A percentile compares a stretch with the other conserved stretches of the same genome.
These are phyloP conservation scores for Tylopilus felleus DNA, from an alignment of 768 basidiomycete genomes.

Conservation along the genomic window DNA sequence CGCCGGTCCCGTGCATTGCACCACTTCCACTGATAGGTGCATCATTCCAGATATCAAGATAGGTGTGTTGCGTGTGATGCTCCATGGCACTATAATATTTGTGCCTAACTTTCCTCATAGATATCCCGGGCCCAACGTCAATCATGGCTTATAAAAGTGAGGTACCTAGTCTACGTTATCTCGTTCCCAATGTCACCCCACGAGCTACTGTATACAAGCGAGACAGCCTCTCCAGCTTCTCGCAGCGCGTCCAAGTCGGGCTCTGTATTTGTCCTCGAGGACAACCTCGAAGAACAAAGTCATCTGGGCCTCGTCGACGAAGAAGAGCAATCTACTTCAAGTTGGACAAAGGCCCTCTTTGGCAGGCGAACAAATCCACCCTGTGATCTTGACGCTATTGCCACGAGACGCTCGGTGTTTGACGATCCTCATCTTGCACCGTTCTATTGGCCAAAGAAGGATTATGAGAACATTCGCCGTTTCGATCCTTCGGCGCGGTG, in stretches of 20 bases:
- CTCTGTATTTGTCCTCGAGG: background rate
- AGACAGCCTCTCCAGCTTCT: background rate
- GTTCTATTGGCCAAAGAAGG: conserved; percentile 41
- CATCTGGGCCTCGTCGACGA: conserved; percentile 6
- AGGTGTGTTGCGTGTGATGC: background rate
- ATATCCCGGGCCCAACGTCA: too few species aligned
- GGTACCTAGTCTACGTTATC: background rate
- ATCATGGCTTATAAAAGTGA: background rate
- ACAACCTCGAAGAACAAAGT: background rate
- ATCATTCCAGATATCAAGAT: background rate
- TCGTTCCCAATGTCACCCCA: background rate
- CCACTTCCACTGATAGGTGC: background rate
- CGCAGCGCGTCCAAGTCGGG: background rate
- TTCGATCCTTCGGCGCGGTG: conserved; percentile 58
- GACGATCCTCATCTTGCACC: conserved; percentile 42
- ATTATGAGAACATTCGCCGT: conserved; percentile 54
- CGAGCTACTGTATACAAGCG: background rate
- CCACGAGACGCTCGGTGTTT: conserved; percentile 51
- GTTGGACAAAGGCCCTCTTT: background rate
- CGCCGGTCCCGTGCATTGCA: background rate
- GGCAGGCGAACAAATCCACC: background rate
- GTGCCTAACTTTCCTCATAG: background rate
- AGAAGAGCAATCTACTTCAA: background rate
- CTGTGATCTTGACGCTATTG: conserved; percentile 35
- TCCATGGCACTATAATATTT: background rate